Conservation (phyloP, 345 rosid genomes). For the Salix udensis region DNA sequence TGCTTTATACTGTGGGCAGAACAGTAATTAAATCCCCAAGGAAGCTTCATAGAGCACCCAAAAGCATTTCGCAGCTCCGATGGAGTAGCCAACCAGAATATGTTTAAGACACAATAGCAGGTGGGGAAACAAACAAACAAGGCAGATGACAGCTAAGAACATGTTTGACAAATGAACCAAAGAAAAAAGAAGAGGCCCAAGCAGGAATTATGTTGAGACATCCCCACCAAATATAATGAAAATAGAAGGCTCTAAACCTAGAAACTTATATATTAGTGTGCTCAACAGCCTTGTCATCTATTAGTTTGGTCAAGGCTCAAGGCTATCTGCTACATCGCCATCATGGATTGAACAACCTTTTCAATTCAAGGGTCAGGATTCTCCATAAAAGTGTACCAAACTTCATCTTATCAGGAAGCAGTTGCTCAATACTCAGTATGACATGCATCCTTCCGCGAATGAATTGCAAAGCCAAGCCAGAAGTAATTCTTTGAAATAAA, state of each 20-base stretch:
- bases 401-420: not conserved
- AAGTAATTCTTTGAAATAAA: not conserved
- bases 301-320: not conserved
- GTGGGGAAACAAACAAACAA: not conserved
- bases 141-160: not conserved
- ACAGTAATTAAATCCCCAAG: not conserved
- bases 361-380: conserved; percentile 1
- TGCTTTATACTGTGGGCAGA: conserved; percentile 1
- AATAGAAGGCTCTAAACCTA: conserved; percentile 5
- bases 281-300: conserved; percentile 2
- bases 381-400: not conserved
- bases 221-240: not conserved
- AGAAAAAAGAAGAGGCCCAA: conserved; percentile 11
- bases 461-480: not conserved
- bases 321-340: not conserved
- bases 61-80: not conserved
- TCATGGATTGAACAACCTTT: not conserved
- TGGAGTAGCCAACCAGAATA: conserved; percentile 10
- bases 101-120: not conserved
- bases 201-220: conserved; percentile 1
- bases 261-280: conserved; percentile 1
- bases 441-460: conserved; percentile 1
- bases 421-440: not conserved
- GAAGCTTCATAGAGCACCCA: not conserved
- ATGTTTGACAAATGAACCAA: not conserved